These are phyloP conservation scores for Gentiana straminea DNA, from an alignment of 257 asterid genomes.

Conservation along the genomic window DNA sequence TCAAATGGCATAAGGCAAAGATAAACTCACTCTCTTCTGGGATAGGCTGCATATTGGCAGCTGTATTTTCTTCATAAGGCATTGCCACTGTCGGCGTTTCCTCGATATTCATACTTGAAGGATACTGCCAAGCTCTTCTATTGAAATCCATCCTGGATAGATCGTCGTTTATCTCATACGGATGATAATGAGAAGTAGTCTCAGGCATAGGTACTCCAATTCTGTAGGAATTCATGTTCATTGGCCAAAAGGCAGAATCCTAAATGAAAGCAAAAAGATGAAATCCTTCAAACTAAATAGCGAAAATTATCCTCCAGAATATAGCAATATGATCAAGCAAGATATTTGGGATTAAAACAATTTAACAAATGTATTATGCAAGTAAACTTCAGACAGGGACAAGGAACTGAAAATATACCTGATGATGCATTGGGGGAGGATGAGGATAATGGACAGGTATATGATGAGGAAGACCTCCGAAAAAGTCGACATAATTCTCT, in stretches of 20 bases:
- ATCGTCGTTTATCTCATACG: conserved; percentile 29
- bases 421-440: conserved; percentile 38
- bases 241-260: conserved; percentile 71
- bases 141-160: conserved; percentile 39
- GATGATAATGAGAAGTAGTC: conserved; percentile 44
- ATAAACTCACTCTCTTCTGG: conserved; percentile 63
- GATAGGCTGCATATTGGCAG: conserved; percentile 35
- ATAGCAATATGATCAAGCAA: not conserved
- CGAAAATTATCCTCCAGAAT: no score
- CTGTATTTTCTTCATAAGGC: conserved; percentile 40
- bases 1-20: no score
- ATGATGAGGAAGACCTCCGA: conserved; percentile 36
- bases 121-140: conserved; percentile 60
- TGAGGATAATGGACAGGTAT: conserved; percentile 42
- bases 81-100: conserved; percentile 32
- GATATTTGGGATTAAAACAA: not conserved
- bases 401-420: conserved; percentile 22
- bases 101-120: conserved; percentile 40
- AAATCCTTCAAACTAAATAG: not conserved
- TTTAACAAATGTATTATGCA: not conserved
- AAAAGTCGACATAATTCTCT: conserved; percentile 38
- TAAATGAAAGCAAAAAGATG: conserved; percentile 17
- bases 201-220: conserved; percentile 49
- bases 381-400: not conserved
- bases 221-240: conserved; percentile 62